Evolutionary conservation across 768 basidiomycete species (phyloP), one percentile per base, ranked within the genome.

Genomic region (Tylopilus cervinicoccineus): DNA sequence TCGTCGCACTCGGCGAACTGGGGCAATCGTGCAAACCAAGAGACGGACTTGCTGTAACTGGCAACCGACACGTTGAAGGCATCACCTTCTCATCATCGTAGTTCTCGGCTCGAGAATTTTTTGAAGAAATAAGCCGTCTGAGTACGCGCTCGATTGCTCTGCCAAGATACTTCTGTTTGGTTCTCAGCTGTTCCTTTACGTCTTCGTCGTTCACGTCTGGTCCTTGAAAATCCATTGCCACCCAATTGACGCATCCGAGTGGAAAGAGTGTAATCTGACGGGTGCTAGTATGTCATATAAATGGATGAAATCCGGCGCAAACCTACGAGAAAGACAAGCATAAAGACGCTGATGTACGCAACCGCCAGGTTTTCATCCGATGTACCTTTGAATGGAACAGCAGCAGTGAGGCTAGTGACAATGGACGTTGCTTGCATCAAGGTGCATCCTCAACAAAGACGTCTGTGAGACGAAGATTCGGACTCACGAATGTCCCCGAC

Each of bases 401-500:
- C 64, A 2, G 74, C 76, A 6, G 80, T 82, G 26, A 89, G 72
- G 42, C 80, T 80, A 70, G 83, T 70, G 12, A 83, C 66, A 2
- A 89, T 79, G 1, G 84, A 73, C 0, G 77, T 86, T 3, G 88
- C 84, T n/a, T 87, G 34, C 24, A 38, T 22, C 33, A 7, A 19
- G 24, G 7, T 17, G 0, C n/a, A 37, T 43, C 2, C 36, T 49
- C 13, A 37, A 11, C 19, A 12, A 31, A 29, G n/a, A 14, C 10
- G 24, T 20, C 12, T 13, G 31, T n/a, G n/a, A n/a, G n/a, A n/a
- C n/a, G 12, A 13, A 34, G 68, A 27, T 9, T 2, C 2, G 8
- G 8, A 51, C 81, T 60, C 57, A 87, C 85, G 83, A 27, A 88
- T 77, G 58, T 86, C 87, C 9, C 81, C 84, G 37, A 76, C 76